Evolutionary conservation across 1,284 basidiomycete species (phyloP), one percentile per base, ranked within the genome.

Genomic region (Ceratobasidium sp.): DNA sequence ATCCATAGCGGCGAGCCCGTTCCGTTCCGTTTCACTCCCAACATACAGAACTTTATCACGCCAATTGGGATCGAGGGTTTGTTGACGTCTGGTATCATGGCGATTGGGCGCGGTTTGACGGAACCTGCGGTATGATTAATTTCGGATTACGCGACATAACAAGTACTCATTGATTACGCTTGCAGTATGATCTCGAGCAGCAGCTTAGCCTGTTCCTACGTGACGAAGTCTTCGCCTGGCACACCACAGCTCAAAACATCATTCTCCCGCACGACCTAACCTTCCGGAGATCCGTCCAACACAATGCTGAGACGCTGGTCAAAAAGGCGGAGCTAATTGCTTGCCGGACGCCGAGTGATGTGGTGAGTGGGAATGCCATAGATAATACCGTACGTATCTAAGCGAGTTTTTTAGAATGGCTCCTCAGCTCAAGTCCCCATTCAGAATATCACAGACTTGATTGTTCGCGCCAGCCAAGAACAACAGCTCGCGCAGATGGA

Each of bases 11-110:
- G 88, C 79, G 98, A 99, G 80, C 88, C 91, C 1, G 96, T 98
- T 13, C 97, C 98, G 0, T 99, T 99, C 93, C 92, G 98, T 11
- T 90, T 98, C 80, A 98, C 96, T 13, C 97, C 97, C 1, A 99
- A 98, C 83, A 91, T 99, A 86, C 98, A 99, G 84, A 88, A 91
- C 81, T 98, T 99, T 85, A 86, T 99, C 68, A 96, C 95, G 0
- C 92, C 94, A 0, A 89, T 95, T 67, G 92, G 95, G 49, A 94
- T 93, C 13, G 98, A 99, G 83, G 98, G 97, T 19, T 85, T 98
- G 43, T 85, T 99, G 68, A 92, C 95, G 0, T 89, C 94, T 9
- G 90, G 93, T 0, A 90, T 98, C 46, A 94, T 98, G 87, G 94
- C 97, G 0, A 95, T 99, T 66, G 97, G 93, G 1, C 89, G 96